Conservation (phyloP, 2,329 filamentous ascomycete species). For the Niveomyces coronatus region DNA sequence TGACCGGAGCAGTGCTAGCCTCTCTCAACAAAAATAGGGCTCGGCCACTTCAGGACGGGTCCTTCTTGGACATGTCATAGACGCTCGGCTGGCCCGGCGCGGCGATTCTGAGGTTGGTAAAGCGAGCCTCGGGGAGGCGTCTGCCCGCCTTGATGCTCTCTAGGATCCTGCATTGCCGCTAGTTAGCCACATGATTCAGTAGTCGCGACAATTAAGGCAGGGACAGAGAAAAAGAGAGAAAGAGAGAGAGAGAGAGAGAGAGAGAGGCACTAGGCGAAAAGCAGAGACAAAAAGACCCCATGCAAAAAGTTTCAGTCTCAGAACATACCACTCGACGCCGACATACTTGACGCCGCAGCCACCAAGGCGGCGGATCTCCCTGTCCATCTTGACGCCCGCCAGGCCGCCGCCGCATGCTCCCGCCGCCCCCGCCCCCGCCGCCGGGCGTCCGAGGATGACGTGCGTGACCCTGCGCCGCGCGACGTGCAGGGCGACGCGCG, state of each 20-base stretch:
- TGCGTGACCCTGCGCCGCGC: slow-evolving; percentile 71
- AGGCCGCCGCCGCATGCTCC: slow-evolving; percentile 55
- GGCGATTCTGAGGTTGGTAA: slow-evolving; percentile 53
- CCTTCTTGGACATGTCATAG: slow-evolving; percentile 21
- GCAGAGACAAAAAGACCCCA: too few species aligned
- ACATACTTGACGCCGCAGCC: slow-evolving; percentile 71
- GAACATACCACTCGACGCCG: slow-evolving; percentile 62
- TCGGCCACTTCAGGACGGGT: slow-evolving; percentile 1
- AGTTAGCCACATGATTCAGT: too few species aligned
- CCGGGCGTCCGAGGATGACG: slow-evolving; percentile 63
- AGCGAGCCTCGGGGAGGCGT: slow-evolving; percentile 64
- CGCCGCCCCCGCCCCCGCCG: slow-evolving; percentile 23
- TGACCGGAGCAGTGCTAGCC: too few species aligned
- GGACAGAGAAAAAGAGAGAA: too few species aligned
- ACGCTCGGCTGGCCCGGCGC: slow-evolving; percentile 55
- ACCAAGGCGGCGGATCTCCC: slow-evolving; percentile 58
- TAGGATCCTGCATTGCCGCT: slow-evolving; percentile 48
- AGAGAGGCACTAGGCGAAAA: too few species aligned
- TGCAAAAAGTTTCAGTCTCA: neutral
- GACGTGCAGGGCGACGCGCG: slow-evolving; percentile 57
- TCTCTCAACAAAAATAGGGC: too few species aligned
- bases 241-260: too few species aligned
- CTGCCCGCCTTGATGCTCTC: slow-evolving; percentile 70
- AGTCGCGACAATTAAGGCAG: too few species aligned
- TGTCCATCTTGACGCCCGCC: slow-evolving; percentile 68